phyloP scores from a whole-genome alignment of 768 basidiomycete genomes.

The Sporobolomyces pararoseus region DNA sequence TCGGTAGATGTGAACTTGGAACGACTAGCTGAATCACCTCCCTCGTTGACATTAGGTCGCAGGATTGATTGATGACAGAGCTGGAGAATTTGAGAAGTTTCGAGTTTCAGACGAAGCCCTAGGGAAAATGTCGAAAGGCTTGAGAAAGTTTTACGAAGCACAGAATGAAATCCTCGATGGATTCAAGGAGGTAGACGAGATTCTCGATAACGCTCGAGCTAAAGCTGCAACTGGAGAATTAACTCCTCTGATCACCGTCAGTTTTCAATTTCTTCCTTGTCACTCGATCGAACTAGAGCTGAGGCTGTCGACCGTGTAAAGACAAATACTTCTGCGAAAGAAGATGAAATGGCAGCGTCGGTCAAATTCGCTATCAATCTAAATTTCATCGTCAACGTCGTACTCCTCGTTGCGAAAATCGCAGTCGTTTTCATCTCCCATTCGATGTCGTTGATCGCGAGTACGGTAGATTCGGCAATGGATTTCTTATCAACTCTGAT shows the following conservation, averaged over 20 bases:
- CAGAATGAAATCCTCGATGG: slow-evolving; percentile 42
- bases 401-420: slow-evolving; percentile 50
- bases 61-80: slow-evolving; percentile 36
- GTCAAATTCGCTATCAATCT: slow-evolving; percentile 43
- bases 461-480: slow-evolving; percentile 51
- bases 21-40: too few species aligned
- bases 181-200: slow-evolving; percentile 43
- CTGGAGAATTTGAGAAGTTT: slow-evolving; percentile 35
- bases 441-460: slow-evolving; percentile 52
- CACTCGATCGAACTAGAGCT: not conserved
- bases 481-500: slow-evolving; percentile 52
- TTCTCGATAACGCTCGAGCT: slow-evolving; percentile 30
- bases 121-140: slow-evolving; percentile 15
- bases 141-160: slow-evolving; percentile 35
- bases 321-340: slow-evolving; percentile 15
- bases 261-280: not conserved
- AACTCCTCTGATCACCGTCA: not conserved
- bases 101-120: slow-evolving; percentile 38
- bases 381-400: slow-evolving; percentile 47
- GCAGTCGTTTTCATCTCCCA: slow-evolving; percentile 51
- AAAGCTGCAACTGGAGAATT: slow-evolving; percentile 32
- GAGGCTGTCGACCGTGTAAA: not conserved
- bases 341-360: slow-evolving; percentile 14
- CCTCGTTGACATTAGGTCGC: slow-evolving; percentile 13
- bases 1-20: not conserved